These are phyloP conservation scores for Pythium phragmiticola DNA, from an alignment of 352 stramenopile species.

Conservation along the genomic window DNA sequence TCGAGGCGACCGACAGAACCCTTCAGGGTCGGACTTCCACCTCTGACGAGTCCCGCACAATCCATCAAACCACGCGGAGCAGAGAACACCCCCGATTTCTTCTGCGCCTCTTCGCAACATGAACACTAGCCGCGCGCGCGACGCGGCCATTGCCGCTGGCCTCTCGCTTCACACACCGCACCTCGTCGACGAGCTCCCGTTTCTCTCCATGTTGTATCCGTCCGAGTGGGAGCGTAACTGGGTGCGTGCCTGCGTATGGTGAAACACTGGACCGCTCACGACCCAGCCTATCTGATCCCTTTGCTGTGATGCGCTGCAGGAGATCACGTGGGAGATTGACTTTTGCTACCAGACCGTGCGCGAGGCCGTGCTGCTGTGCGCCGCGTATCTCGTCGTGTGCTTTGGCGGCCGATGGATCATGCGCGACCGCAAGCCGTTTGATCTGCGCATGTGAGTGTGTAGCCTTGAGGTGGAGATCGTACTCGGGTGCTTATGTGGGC, in stretches of 20 bases:
- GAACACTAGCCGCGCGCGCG: conserved; percentile 6
- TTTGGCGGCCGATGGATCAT: conserved; percentile 78
- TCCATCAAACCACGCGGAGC: conserved; percentile 5
- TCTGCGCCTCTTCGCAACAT: conserved; percentile 2
- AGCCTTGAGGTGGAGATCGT: neutral
- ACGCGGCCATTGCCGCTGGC: conserved; percentile 1
- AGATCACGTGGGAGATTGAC: conserved; percentile 60
- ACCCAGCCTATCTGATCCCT: too few relatives aligned
- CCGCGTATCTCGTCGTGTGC: conserved; percentile 71
- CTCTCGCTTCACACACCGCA: conserved; percentile 28
- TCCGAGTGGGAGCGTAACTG: conserved; percentile 76
- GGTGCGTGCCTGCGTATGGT: conserved; percentile 29
- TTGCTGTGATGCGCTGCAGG: conserved; percentile 23
- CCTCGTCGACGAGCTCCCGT: conserved; percentile 52
- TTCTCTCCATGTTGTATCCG: conserved; percentile 53
- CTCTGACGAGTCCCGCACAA: conserved; percentile 7
- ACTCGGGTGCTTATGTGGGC: neutral
- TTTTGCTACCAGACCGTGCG: conserved; percentile 71
- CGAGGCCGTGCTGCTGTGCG: conserved; percentile 59
- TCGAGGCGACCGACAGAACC: neutral
- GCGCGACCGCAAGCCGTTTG: conserved; percentile 74
- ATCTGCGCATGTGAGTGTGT: conserved; percentile 63
- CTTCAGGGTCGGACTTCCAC: neutral
- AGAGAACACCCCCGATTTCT: neutral
- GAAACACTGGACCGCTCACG: too few relatives aligned